phyloP scores from a whole-genome alignment of 345 rosid species.

The Cardamine chenopodiifolia region DNA sequence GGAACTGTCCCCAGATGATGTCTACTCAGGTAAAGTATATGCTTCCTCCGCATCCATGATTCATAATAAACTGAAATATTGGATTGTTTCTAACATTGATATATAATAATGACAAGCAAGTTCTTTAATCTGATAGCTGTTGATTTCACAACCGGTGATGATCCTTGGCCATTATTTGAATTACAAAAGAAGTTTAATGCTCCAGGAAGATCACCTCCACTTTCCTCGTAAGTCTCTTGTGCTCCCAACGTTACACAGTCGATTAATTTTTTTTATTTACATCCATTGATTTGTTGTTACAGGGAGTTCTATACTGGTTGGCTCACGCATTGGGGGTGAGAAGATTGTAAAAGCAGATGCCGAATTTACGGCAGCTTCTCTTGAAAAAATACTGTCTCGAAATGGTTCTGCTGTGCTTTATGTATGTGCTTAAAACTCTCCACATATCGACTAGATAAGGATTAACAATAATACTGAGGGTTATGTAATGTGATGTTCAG shows the following conservation, averaged over 20 bases:
- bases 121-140: conserved; percentile 59
- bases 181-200: conserved; percentile 86
- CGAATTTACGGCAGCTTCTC: conserved; percentile 64
- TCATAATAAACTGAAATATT: not conserved
- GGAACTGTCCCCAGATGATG: conserved; percentile 71
- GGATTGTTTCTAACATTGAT: not conserved
- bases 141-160: conserved; percentile 81
- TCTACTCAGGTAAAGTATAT: conserved; percentile 67
- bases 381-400: conserved; percentile 70
- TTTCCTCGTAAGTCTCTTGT: conserved; percentile 67
- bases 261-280: not conserved
- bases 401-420: conserved; percentile 96
- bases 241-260: not conserved
- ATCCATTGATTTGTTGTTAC: conserved; percentile 31
- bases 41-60: conserved; percentile 11
- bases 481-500: conserved; percentile 48
- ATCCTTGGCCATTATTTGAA: conserved; percentile 84
- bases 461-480: not conserved
- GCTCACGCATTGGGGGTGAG: conserved; percentile 99
- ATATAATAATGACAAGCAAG: conserved; percentile 11
- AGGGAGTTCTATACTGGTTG: conserved; percentile 98
- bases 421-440: conserved; percentile 50
- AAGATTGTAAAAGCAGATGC: conserved; percentile 69
- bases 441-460: not conserved
- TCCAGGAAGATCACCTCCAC: conserved; percentile 94